A percentile compares a stretch with the other conserved stretches of the same genome.
Evolutionary conservation across 163 green algal species (phyloP).

Genomic region (Scenedesmus sp.): DNA sequence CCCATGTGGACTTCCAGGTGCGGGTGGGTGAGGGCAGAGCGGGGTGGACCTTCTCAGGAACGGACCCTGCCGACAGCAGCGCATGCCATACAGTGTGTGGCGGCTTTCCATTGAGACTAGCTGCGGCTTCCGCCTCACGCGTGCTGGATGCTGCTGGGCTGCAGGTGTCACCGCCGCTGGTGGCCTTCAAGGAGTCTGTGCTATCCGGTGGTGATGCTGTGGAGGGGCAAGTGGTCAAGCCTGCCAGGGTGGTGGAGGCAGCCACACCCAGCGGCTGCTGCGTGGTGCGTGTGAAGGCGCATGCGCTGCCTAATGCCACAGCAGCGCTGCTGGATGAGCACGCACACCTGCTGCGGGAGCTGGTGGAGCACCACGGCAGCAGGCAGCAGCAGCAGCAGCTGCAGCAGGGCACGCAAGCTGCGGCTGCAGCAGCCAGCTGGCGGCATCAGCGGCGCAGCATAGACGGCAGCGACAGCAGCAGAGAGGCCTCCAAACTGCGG

Average conservation of each 20-base stretch:
- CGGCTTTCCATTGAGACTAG: background rate
- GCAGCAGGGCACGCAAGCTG: background rate
- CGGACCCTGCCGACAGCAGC: background rate
- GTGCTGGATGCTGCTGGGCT: background rate
- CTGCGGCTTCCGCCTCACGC: background rate
- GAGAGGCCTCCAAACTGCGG: conserved; percentile 16
- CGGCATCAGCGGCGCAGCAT: conserved; percentile 14
- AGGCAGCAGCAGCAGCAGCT: conserved; percentile 28
- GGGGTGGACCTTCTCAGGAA: background rate
- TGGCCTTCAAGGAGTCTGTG: conserved; percentile 93
- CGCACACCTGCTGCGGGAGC: conserved; percentile 62
- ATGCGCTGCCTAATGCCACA: conserved; percentile 73
- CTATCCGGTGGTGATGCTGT: conserved; percentile 61
- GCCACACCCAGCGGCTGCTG: conserved; percentile 80
- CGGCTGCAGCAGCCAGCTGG: conserved; percentile 21
- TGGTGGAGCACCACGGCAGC: conserved; percentile 55
- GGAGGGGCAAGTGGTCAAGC: conserved; percentile 45
- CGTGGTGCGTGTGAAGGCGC: conserved; percentile 80
- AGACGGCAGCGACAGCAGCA: conserved; percentile 15
- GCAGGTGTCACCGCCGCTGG: conserved; percentile 92
- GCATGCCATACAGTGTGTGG: background rate
- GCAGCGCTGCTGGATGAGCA: conserved; percentile 77
- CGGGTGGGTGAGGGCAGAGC: background rate
- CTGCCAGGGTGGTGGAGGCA: conserved; percentile 77
- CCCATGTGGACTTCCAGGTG: background rate